A percentile compares a stretch with the other conserved stretches of the same genome.
Evolutionary conservation across 305 asterid species (phyloP).

Genomic region (Solanum hybrid): DNA sequence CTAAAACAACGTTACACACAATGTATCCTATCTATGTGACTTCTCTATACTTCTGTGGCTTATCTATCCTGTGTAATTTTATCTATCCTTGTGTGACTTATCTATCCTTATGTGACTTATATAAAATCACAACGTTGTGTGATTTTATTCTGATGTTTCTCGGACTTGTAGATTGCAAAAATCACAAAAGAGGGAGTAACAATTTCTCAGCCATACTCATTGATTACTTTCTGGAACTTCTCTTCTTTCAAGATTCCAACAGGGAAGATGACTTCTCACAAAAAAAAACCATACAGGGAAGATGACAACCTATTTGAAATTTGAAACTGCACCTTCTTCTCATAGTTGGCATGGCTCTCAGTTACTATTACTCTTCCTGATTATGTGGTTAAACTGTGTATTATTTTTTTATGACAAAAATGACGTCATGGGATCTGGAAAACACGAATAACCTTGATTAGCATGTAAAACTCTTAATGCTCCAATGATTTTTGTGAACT

Average conservation of each 20-base stretch:
- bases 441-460: not conserved
- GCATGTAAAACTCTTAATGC: not conserved
- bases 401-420: not conserved
- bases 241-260: constrained; percentile 71
- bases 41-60: too few species aligned
- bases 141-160: not conserved
- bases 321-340: not conserved
- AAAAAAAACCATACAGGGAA: not conserved
- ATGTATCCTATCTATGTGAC: too few species aligned
- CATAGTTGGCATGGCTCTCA: not conserved
- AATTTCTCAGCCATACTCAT: constrained; percentile 54
- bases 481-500: not conserved
- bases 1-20: too few species aligned
- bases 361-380: not conserved
- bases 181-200: constrained; percentile 77
- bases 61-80: too few species aligned
- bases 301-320: not conserved
- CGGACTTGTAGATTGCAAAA: constrained; percentile 61
- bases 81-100: too few species aligned
- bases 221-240: constrained; percentile 74
- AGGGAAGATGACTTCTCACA: not conserved
- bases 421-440: not conserved
- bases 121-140: too few species aligned
- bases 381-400: not conserved
- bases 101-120: too few species aligned